Evolutionary conservation across 306 rosid species (phyloP).

Genomic region (Vigna radiata): DNA sequence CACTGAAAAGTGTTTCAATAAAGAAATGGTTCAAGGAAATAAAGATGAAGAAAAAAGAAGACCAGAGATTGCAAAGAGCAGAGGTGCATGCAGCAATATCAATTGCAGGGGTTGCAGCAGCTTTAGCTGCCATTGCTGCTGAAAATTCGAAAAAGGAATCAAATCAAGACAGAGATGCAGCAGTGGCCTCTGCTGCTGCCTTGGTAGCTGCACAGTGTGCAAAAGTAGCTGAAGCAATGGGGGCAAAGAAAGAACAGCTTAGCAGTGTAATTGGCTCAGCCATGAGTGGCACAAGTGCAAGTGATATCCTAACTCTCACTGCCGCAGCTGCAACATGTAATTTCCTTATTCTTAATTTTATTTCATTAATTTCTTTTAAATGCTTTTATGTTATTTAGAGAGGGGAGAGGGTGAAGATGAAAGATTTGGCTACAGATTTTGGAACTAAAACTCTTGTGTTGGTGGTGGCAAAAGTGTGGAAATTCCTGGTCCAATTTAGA

Average conservation of each 20-base stretch:
- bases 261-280: slow-evolving; percentile 73
- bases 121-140: slow-evolving; percentile 85
- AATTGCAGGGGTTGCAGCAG: slow-evolving; percentile 93
- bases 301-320: slow-evolving; percentile 84
- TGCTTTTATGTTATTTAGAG: neutral
- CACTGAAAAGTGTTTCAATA: slow-evolving; percentile 73
- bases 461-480: slow-evolving; percentile 14
- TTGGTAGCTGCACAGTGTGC: slow-evolving; percentile 91
- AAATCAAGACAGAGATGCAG: slow-evolving; percentile 65
- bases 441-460: neutral
- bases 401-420: neutral
- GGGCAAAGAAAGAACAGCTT: slow-evolving; percentile 80
- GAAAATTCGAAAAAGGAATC: slow-evolving; percentile 59
- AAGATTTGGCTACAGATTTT: slow-evolving; percentile 28
- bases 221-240: slow-evolving; percentile 93
- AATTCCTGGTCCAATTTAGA: slow-evolving; percentile 26
- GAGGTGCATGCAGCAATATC: slow-evolving; percentile 97
- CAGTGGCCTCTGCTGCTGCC: slow-evolving; percentile 89
- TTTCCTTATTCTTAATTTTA: neutral
- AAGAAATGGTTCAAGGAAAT: slow-evolving; percentile 91
- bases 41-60: slow-evolving; percentile 75
- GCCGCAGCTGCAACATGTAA: slow-evolving; percentile 92
- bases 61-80: slow-evolving; percentile 76
- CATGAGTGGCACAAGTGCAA: slow-evolving; percentile 66
- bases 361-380: neutral